A percentile compares a stretch with the other conserved stretches of the same genome.
Conservation (phyloP, 306 rosid genomes). For the Cucurbita moschata region DNA sequence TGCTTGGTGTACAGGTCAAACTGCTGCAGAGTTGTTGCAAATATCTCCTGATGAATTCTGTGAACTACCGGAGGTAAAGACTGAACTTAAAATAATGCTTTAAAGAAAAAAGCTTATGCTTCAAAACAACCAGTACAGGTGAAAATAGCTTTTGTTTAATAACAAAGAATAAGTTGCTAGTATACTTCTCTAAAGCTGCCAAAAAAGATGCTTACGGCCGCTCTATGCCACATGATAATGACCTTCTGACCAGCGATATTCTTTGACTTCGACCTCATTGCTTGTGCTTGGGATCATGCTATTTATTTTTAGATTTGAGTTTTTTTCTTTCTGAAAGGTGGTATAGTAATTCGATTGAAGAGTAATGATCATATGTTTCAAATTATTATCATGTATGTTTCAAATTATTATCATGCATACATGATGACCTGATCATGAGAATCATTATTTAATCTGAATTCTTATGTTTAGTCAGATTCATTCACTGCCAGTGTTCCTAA, state of each 20-base stretch:
- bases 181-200: too few relatives aligned
- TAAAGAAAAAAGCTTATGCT: not conserved
- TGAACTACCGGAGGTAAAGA: slow-evolving; percentile 72
- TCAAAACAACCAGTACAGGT: not conserved
- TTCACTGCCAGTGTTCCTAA: not conserved
- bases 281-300: not conserved
- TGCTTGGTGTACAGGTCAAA: slow-evolving; percentile 79
- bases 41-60: slow-evolving; percentile 74
- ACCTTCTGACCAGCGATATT: too few relatives aligned
- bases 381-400: not conserved
- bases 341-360: not conserved
- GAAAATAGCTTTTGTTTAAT: not conserved
- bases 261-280: too few relatives aligned
- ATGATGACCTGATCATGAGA: not conserved
- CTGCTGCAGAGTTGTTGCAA: slow-evolving; percentile 82
- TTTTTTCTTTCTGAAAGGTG: not conserved
- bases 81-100: not conserved
- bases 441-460: not conserved
- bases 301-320: not conserved
- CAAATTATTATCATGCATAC: not conserved
- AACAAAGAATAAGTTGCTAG: not conserved
- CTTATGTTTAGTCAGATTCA: not conserved
- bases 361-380: not conserved
- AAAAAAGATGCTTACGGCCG: too few relatives aligned
- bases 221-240: too few relatives aligned